Evolutionary conservation across 1,284 basidiomycete species (phyloP).

Genomic region (Sanghuangporus baumii): DNA sequence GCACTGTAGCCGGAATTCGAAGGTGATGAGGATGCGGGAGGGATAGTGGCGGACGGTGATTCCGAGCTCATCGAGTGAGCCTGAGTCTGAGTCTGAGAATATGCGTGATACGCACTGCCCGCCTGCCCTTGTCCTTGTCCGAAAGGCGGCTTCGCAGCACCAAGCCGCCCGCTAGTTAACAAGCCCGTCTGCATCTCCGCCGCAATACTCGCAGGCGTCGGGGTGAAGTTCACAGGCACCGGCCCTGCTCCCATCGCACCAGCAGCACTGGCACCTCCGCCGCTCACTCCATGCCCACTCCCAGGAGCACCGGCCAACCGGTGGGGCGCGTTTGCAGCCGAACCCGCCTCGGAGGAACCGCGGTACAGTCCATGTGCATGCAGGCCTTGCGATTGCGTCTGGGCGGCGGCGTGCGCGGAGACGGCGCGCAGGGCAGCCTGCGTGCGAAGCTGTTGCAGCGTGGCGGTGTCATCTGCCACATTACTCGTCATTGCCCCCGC

Average conservation of each 20-base stretch:
- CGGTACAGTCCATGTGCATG: neutral
- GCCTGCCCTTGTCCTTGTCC: neutral
- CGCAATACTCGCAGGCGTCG: conserved; percentile 13
- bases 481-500: neutral
- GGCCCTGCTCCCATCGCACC: neutral
- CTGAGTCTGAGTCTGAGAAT: neutral
- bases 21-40: neutral
- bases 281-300: neutral
- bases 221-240: conserved; percentile 2
- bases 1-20: neutral
- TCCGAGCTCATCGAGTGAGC: neutral
- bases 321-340: neutral
- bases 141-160: neutral
- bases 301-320: neutral
- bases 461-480: neutral
- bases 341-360: neutral
- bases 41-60: neutral
- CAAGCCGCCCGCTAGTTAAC: neutral
- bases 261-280: neutral
- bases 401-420: neutral
- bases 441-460: conserved; percentile 5
- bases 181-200: conserved; percentile 12
- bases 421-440: conserved; percentile 9
- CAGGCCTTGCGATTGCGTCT: neutral
- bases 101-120: neutral